A percentile compares a stretch with the other conserved stretches of the same genome.
These are phyloP conservation scores for Hura crepitans DNA, from an alignment of 441 rosid genomes.

Conservation along the genomic window DNA sequence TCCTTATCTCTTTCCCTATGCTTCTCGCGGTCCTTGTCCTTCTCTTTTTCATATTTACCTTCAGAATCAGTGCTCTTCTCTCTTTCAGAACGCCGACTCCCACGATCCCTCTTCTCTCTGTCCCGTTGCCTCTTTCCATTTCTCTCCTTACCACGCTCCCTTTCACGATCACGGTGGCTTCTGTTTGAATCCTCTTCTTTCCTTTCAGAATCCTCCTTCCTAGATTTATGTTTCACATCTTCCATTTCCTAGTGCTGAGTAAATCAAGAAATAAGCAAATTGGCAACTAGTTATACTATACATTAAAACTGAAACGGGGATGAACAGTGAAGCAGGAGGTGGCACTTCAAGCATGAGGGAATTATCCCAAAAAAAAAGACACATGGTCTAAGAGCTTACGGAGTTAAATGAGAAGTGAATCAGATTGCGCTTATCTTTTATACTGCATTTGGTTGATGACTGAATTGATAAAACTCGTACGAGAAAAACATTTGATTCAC, in stretches of 20 bases:
- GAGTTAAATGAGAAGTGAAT: no score
- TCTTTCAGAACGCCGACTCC: constrained; percentile 34
- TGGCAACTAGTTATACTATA: neutral
- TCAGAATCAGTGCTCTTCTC: constrained; percentile 42
- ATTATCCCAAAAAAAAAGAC: no score
- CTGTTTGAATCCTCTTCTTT: constrained; percentile 45
- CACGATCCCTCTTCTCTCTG: constrained; percentile 40
- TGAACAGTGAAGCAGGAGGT: no score
- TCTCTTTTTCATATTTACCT: constrained; percentile 42
- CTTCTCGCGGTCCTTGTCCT: constrained; percentile 27
- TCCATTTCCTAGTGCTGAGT: constrained; percentile 27
- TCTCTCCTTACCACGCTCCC: constrained; percentile 32
- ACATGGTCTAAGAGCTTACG: no score
- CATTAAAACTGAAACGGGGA: no score
- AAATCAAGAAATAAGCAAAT: neutral
- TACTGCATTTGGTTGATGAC: no score
- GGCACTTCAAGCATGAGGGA: no score
- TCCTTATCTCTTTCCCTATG: constrained; percentile 21
- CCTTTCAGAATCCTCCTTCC: constrained; percentile 35
- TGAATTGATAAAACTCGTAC: no score
- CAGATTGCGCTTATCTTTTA: no score
- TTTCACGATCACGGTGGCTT: constrained; percentile 46
- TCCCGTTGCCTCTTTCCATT: constrained; percentile 30
- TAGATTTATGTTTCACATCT: constrained; percentile 37
- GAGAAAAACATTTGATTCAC: no score